Conservation (phyloP, 108 stramenopile genomes). For the Conticribra weissflogii region DNA sequence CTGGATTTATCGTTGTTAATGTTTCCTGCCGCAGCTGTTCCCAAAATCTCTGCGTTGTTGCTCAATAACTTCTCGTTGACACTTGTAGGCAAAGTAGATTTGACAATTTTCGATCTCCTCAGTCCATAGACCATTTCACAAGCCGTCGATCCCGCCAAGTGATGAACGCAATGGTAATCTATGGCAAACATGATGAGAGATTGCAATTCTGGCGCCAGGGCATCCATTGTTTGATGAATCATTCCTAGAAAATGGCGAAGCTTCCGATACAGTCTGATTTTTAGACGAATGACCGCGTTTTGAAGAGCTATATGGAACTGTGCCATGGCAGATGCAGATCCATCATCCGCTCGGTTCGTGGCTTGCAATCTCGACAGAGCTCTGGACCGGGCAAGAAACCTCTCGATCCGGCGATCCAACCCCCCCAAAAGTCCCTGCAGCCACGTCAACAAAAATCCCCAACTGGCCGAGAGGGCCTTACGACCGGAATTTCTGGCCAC, state of each 20-base stretch:
- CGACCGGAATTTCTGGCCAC: slow-evolving; percentile 61
- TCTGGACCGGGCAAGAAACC: too few relatives aligned
- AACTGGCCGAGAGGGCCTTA: slow-evolving; percentile 53
- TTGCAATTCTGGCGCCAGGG: slow-evolving; percentile 59
- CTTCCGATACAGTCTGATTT: too few relatives aligned
- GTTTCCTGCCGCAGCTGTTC: neutral
- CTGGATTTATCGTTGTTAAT: slow-evolving; percentile 12
- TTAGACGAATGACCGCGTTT: too few relatives aligned
- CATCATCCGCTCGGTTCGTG: too few relatives aligned
- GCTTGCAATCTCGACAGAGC: too few relatives aligned
- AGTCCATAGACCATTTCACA: slow-evolving; percentile 75
- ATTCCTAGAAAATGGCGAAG: too few relatives aligned
- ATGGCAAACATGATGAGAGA: slow-evolving; percentile 58
- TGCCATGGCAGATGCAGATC: too few relatives aligned
- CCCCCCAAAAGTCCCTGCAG: slow-evolving; percentile 14
- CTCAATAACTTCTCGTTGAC: too few relatives aligned
- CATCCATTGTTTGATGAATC: slow-evolving; percentile 27
- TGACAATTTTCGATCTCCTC: slow-evolving; percentile 59
- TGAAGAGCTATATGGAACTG: too few relatives aligned
- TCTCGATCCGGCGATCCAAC: slow-evolving; percentile 31
- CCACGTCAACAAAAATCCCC: slow-evolving; percentile 21
- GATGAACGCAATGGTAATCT: slow-evolving; percentile 59
- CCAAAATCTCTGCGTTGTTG: neutral
- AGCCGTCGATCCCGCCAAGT: slow-evolving; percentile 61
- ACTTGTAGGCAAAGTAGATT: too few relatives aligned